These are phyloP conservation scores for Ustilago tritici DNA, from an alignment of 1,284 basidiomycete genomes.

Conservation along the genomic window DNA sequence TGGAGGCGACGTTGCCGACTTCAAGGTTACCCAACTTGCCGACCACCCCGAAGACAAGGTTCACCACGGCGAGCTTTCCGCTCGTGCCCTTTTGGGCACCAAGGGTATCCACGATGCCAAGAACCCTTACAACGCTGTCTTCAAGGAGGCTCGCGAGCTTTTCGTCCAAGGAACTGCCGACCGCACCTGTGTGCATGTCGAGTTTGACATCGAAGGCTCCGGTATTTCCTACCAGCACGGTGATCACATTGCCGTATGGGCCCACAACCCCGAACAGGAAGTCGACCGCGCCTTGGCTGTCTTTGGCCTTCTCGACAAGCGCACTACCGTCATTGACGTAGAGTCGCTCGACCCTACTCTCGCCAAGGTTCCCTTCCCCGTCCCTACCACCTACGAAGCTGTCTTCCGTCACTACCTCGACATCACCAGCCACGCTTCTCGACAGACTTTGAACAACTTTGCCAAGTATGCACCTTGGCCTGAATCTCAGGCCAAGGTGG, in stretches of 20 bases:
- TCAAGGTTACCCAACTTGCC: slow-evolving; percentile 85
- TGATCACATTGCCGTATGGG: slow-evolving; percentile 98
- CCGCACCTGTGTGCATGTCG: slow-evolving; percentile 94
- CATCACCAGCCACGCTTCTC: slow-evolving; percentile 89
- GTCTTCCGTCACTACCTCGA: slow-evolving; percentile 97
- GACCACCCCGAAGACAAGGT: slow-evolving; percentile 58
- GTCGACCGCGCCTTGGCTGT: slow-evolving; percentile 88
- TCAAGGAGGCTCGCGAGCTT: slow-evolving; percentile 82
- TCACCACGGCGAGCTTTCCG: slow-evolving; percentile 70
- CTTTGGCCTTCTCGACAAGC: slow-evolving; percentile 80
- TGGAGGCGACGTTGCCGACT: slow-evolving; percentile 94
- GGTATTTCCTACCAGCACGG: slow-evolving; percentile 99
- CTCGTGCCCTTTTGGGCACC: slow-evolving; percentile 82
- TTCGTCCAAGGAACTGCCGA: slow-evolving; percentile 78
- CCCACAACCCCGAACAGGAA: slow-evolving; percentile 90
- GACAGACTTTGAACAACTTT: slow-evolving; percentile 88
- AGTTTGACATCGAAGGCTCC: slow-evolving; percentile 92
- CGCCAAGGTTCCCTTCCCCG: slow-evolving; percentile 98
- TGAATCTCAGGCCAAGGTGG: slow-evolving; percentile 80
- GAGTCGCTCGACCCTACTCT: slow-evolving; percentile 96
- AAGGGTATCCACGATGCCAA: slow-evolving; percentile 96
- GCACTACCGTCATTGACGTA: slow-evolving; percentile 82
- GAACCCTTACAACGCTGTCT: slow-evolving; percentile 92
- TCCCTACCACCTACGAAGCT: slow-evolving; percentile 92
- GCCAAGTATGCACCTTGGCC: slow-evolving; percentile 88